Evolutionary conservation across 2,329 filamentous ascomycete species (phyloP).

Genomic region (Colletotrichum costaricense): DNA sequence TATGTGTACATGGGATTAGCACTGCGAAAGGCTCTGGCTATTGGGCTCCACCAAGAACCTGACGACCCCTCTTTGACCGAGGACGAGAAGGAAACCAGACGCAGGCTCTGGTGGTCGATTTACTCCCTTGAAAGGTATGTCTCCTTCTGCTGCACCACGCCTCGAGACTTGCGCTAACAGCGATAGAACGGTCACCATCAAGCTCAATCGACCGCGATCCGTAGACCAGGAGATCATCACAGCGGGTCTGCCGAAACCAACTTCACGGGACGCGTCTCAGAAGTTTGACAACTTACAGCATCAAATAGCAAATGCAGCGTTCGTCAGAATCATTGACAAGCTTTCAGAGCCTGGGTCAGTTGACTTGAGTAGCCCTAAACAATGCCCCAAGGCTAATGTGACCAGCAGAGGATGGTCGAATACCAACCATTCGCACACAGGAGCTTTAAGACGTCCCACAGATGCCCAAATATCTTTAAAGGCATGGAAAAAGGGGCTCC

Average conservation of each 20-base stretch:
- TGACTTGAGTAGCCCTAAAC: neutral
- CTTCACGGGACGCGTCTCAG: slow-evolving; percentile 40
- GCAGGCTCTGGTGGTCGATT: slow-evolving; percentile 44
- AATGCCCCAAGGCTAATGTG: neutral
- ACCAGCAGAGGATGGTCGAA: neutral
- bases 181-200: slow-evolving; percentile 39
- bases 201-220: slow-evolving; percentile 41
- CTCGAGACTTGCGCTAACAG: neutral
- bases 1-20: slow-evolving; percentile 46
- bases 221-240: slow-evolving; percentile 40
- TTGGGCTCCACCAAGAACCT: slow-evolving; percentile 42
- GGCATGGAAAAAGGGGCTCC: slow-evolving; percentile 45
- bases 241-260: slow-evolving; percentile 35
- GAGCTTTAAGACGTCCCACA: neutral
- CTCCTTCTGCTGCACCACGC: too few species aligned
- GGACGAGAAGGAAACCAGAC: slow-evolving; percentile 39
- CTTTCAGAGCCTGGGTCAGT: slow-evolving; percentile 41
- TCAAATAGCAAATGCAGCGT: slow-evolving; percentile 44
- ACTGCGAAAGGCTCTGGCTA: slow-evolving; percentile 42
- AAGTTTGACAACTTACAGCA: slow-evolving; percentile 46
- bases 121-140: slow-evolving; percentile 44
- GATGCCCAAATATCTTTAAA: slow-evolving; percentile 41
- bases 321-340: slow-evolving; percentile 45
- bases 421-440: neutral
- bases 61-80: slow-evolving; percentile 39